Base-by-base conservation (phyloP, 176 grass and related monocot species). In the Raddia distichophylla region DNA sequence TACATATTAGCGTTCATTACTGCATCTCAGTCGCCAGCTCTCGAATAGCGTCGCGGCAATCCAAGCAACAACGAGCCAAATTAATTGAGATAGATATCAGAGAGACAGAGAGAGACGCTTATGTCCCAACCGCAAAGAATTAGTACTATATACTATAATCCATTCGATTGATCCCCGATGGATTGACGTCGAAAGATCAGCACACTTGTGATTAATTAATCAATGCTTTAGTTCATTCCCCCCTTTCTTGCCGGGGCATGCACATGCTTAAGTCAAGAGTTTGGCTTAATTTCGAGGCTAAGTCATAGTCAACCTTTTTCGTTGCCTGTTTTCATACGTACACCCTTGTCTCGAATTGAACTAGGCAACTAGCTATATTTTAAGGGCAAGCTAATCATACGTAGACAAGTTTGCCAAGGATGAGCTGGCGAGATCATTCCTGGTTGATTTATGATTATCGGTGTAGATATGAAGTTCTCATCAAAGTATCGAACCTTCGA, bases 281-380 rank as follows among this genome's bases (percentile, higher is more conserved):
- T 15, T 87, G 67, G 85, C 85, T 82, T 87, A 50, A 51, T 73
- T 82, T 48, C 20, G 63, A 82, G 85, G 85, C 78, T 62, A 60
- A 87, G 71, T 76, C 85, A 18, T 70, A 51, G 10, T 4, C 54
- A 54, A 46, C 55, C 67, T 80, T 80, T 47, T 58, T 7, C 8
- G n/a, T 9, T 50, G 47, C 17, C 48, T 56, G 17, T 49, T 82
- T 77, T 46, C 80, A 77, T 34, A 77, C 65, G 72, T 22, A 3
- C 13, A 5, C 13, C 9, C 15, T 43, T 54, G 63, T 40, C 85
- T 8, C 15, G 15, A 27, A 20, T 6, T 4, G 17, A 34, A 27
- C 18, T n/a, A n/a, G n/a, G n/a, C n/a, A n/a, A n/a, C n/a, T 52
- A 16, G 3, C n/a, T 56, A 46, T 9, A 19, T 60, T 16, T 32